Percentiles rank a stretch among this genome's conserved stretches.
Evolutionary conservation across 768 basidiomycete species (phyloP).

Genomic region (Leucocoprinus sp.): DNA sequence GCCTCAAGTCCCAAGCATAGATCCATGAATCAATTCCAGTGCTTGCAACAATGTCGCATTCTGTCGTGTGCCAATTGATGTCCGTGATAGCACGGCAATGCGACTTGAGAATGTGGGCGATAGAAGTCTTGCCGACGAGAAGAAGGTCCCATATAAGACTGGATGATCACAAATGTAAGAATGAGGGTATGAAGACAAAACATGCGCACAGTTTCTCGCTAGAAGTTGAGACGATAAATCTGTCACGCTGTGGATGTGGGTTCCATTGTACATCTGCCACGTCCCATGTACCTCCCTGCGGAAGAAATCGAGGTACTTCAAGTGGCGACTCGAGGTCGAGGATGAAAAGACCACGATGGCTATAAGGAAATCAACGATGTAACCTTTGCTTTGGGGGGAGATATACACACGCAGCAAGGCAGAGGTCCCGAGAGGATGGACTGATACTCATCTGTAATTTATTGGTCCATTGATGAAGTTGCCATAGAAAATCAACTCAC

Average conservation of each 20-base stretch:
- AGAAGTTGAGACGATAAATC: slow-evolving; percentile 84
- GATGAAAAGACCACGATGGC: slow-evolving; percentile 87
- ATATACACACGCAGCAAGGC: slow-evolving; percentile 82
- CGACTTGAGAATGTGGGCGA: slow-evolving; percentile 77
- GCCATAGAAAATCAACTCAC: slow-evolving; percentile 34
- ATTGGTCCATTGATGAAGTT: not conserved
- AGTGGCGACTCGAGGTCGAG: slow-evolving; percentile 87
- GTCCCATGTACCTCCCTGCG: slow-evolving; percentile 95
- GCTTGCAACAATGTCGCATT: slow-evolving; percentile 81
- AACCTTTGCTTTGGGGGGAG: no score
- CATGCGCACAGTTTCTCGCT: slow-evolving; percentile 75
- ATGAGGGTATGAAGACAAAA: not conserved
- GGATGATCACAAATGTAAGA: not conserved
- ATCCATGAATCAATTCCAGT: slow-evolving; percentile 92
- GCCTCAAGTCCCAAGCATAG: slow-evolving; percentile 88
- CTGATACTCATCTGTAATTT: slow-evolving; percentile 77
- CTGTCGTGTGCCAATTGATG: slow-evolving; percentile 91
- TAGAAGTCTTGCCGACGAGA: slow-evolving; percentile 63
- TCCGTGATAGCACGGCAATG: slow-evolving; percentile 97
- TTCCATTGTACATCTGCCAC: slow-evolving; percentile 94
- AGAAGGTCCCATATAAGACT: slow-evolving; percentile 94
- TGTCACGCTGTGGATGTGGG: slow-evolving; percentile 64
- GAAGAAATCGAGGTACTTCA: slow-evolving; percentile 85
- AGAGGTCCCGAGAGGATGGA: slow-evolving; percentile 81
- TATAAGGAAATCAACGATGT: slow-evolving; percentile 18